Conservation (phyloP, 768 basidiomycete genomes). For the Hortiboletus flavorubellus region DNA sequence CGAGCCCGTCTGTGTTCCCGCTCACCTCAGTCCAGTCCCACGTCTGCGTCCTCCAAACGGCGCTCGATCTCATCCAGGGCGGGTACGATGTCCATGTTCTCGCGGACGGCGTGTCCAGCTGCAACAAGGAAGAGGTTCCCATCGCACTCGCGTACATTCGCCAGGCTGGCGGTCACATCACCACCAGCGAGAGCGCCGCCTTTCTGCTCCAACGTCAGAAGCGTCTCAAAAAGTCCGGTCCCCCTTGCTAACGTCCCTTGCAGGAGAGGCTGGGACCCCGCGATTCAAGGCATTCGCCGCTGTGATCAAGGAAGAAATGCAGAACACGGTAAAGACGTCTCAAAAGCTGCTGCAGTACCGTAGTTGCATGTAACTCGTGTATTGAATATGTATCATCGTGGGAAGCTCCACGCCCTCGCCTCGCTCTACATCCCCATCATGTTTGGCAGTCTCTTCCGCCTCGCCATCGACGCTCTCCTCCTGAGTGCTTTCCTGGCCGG, state of each 20-base stretch:
- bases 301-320: slow-evolving; percentile 77
- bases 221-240: slow-evolving; percentile 7
- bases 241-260: slow-evolving; percentile 12
- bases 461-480: slow-evolving; percentile 75
- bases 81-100: slow-evolving; percentile 62
- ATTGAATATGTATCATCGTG: slow-evolving; percentile 13
- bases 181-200: slow-evolving; percentile 76
- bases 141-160: slow-evolving; percentile 68
- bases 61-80: slow-evolving; percentile 57
- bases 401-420: slow-evolving; percentile 1
- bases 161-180: slow-evolving; percentile 70
- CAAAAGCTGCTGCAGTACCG: slow-evolving; percentile 31
- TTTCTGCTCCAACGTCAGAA: slow-evolving; percentile 71
- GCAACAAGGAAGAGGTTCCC: slow-evolving; percentile 76
- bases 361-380: slow-evolving; percentile 14
- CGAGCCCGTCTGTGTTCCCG: not conserved
- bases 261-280: slow-evolving; percentile 58
- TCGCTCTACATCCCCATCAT: slow-evolving; percentile 8
- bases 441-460: slow-evolving; percentile 47
- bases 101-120: slow-evolving; percentile 83
- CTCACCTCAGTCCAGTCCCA: slow-evolving; percentile 57
- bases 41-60: slow-evolving; percentile 85
- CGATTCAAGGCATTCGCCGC: slow-evolving; percentile 70
- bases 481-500: slow-evolving; percentile 82
- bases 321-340: slow-evolving; percentile 45